A percentile compares a stretch with the other conserved stretches of the same genome.
Conservation (phyloP, 805 yeast species). For the Pichia phayaonensis region DNA sequence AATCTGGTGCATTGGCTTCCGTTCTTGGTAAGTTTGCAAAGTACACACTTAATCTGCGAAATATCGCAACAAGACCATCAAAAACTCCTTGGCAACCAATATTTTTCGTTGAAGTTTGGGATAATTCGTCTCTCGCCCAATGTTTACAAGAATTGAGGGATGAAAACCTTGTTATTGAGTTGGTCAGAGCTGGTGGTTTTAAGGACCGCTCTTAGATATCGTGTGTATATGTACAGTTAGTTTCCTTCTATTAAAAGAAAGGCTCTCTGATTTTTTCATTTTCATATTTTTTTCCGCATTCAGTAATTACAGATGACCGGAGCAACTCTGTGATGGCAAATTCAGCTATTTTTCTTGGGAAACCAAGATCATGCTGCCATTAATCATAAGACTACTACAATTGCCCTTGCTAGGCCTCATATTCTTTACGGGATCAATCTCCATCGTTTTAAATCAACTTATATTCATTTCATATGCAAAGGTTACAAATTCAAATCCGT, state of each 20-base stretch:
- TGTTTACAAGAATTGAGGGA: constrained; percentile 35
- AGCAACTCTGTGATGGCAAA: neutral
- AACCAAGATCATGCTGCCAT: neutral
- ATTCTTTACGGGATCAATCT: constrained; percentile 32
- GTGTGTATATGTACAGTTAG: neutral
- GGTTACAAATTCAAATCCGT: neutral
- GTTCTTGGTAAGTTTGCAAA: constrained; percentile 52
- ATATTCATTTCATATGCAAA: constrained; percentile 23
- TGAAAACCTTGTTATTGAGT: neutral
- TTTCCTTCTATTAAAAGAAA: no score
- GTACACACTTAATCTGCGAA: constrained; percentile 53
- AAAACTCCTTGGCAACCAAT: constrained; percentile 71
- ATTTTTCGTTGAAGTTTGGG: constrained; percentile 66
- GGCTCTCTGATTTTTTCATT: neutral
- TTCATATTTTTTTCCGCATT: no score
- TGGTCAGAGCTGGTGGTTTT: neutral
- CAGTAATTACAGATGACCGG: neutral
- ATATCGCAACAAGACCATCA: constrained; percentile 75
- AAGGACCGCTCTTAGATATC: neutral
- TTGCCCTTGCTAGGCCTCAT: constrained; percentile 18
- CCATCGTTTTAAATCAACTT: constrained; percentile 42
- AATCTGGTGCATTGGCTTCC: constrained; percentile 68
- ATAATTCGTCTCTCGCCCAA: constrained; percentile 20
- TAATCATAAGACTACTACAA: neutral
- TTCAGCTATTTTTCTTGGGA: neutral